These are phyloP conservation scores for Stephania japonica DNA, from an alignment of 164 flowering plant genomes.

Conservation along the genomic window DNA sequence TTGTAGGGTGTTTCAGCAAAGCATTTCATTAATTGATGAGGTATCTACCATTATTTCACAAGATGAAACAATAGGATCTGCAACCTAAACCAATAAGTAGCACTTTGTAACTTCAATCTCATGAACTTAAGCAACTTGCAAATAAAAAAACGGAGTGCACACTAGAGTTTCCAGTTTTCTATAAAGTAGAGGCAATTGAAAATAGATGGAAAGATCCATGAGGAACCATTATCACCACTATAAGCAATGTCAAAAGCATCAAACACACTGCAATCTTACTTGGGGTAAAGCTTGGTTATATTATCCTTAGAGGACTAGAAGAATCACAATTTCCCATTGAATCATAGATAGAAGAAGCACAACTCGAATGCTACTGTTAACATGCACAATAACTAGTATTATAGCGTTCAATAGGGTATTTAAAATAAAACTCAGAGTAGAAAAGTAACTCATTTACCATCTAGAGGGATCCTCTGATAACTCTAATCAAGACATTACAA, in stretches of 20 bases:
- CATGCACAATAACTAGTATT: no score
- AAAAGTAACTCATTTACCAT: no score
- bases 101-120: not conserved
- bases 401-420: no score
- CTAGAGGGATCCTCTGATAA: no score
- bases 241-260: slow-evolving; percentile 98
- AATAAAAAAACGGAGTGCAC: not conserved
- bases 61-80: slow-evolving; percentile 98
- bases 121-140: not conserved
- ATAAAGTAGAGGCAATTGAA: not conserved
- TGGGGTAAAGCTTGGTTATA: slow-evolving; percentile 91
- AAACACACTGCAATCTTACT: slow-evolving; percentile 95
- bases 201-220: not conserved
- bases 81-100: slow-evolving; percentile 54
- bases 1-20: slow-evolving; percentile 99
- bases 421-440: no score
- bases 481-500: no score
- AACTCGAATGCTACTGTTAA: no score
- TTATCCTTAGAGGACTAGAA: slow-evolving; percentile 88
- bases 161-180: not conserved
- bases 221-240: slow-evolving; percentile 46
- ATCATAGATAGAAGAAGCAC: slow-evolving; percentile 46
- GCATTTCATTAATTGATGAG: slow-evolving; percentile 96
- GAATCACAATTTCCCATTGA: slow-evolving; percentile 86
- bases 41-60: slow-evolving; percentile 99